phyloP scores from a whole-genome alignment of 1,284 basidiomycete species.

The Trichosporon sp. region DNA sequence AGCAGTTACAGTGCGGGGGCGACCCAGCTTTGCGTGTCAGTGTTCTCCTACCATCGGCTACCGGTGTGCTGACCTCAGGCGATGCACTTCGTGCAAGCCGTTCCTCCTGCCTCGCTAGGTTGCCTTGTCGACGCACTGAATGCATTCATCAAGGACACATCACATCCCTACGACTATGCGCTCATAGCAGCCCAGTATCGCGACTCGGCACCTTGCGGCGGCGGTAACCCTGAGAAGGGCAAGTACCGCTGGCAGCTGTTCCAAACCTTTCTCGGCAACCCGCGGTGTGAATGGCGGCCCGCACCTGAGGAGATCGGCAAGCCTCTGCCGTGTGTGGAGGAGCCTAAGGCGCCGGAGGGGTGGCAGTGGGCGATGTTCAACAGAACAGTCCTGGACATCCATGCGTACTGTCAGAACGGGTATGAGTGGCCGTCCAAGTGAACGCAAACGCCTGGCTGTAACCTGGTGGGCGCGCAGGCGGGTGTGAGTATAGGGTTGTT shows the following conservation, averaged over 20 bases:
- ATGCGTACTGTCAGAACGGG: constrained; percentile 13
- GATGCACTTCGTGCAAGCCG: not conserved
- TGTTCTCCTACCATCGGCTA: not conserved
- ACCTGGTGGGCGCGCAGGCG: too few relatives aligned
- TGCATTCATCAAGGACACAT: not conserved
- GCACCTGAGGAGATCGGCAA: constrained; percentile 13
- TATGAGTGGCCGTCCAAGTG: constrained; percentile 11
- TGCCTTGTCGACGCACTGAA: not conserved
- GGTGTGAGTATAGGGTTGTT: not conserved
- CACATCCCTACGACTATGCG: not conserved
- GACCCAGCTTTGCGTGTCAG: not conserved
- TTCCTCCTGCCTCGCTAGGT: not conserved
- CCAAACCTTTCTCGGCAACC: not conserved
- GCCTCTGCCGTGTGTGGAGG: not conserved
- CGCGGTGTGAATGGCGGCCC: not conserved
- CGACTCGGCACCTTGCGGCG: not conserved
- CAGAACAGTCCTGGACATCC: not conserved
- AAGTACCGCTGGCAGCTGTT: not conserved
- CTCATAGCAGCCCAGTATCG: not conserved
- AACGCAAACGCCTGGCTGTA: too few relatives aligned
- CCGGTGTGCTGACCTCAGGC: not conserved
- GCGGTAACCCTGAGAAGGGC: not conserved
- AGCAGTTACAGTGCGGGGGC: not conserved
- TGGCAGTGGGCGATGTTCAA: constrained; percentile 15
- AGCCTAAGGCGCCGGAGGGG: not conserved